A percentile compares a stretch with the other conserved stretches of the same genome.
phyloP scores from a whole-genome alignment of 768 basidiomycete genomes.

The Cytidiella melzeri region DNA sequence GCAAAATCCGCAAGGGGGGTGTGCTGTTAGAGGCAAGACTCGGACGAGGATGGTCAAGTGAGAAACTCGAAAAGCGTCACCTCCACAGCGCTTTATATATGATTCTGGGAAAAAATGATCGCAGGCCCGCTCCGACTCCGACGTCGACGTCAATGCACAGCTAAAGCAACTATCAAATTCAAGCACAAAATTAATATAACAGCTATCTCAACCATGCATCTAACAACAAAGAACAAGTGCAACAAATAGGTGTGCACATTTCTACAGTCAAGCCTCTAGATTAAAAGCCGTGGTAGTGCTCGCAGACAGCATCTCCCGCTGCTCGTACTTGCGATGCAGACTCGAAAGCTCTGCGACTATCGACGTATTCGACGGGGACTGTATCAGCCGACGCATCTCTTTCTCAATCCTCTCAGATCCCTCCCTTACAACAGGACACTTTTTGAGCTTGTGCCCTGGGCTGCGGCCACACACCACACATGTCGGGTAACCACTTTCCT shows the following conservation, averaged over 20 bases:
- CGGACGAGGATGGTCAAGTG: neutral
- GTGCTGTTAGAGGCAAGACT: neutral
- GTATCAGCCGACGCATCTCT: conserved; percentile 40
- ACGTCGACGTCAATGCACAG: no score
- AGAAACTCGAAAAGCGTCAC: neutral
- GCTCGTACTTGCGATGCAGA: no score
- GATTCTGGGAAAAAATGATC: no score
- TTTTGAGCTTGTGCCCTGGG: conserved; percentile 41
- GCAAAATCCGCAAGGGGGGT: neutral
- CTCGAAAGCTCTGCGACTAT: conserved; percentile 35
- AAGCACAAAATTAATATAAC: neutral
- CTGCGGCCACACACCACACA: conserved; percentile 46
- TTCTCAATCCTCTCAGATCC: conserved; percentile 40
- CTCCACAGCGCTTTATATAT: neutral
- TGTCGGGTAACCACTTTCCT: conserved; percentile 16
- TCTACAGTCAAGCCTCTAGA: no score
- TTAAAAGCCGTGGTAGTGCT: no score
- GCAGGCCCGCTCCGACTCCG: neutral
- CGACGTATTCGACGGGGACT: conserved; percentile 29
- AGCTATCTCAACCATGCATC: neutral
- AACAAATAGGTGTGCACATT: no score
- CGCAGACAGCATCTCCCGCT: no score
- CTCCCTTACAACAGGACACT: conserved; percentile 48
- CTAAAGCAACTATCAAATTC: no score
- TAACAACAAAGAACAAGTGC: neutral